phyloP scores from a whole-genome alignment of 257 asterid genomes.

The Ophiorrhiza pumila region DNA sequence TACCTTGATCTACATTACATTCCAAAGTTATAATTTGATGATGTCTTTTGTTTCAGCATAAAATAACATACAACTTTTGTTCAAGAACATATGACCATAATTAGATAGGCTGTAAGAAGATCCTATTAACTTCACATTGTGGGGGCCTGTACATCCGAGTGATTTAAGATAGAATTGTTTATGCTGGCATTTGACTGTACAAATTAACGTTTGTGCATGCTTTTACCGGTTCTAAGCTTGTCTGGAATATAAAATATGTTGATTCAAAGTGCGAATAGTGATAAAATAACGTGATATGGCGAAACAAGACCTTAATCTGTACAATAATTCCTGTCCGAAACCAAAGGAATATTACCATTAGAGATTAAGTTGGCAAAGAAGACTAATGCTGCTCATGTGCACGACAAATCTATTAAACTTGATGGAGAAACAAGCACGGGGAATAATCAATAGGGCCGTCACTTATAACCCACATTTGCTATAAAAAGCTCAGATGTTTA shows the following conservation, averaged over 20 bases:
- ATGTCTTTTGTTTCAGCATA: no score
- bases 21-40: no score
- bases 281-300: neutral
- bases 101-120: neutral
- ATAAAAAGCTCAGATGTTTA: neutral
- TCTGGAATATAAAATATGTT: neutral
- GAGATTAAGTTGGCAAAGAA: neutral
- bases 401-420: neutral
- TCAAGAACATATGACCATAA: neutral
- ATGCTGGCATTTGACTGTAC: neutral
- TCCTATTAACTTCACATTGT: neutral
- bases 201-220: neutral
- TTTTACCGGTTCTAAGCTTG: no score
- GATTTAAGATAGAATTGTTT: neutral
- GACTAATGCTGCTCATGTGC: neutral
- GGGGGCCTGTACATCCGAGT: neutral
- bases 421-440: neutral
- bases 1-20: no score
- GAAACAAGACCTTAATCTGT: conserved; percentile 1
- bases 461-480: neutral
- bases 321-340: conserved; percentile 9
- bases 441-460: neutral
- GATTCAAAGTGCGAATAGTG: neutral
- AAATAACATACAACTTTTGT: no score
- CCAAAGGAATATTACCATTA: neutral